These are phyloP conservation scores for Heliocybe sulcata DNA, from an alignment of 1,284 basidiomycete genomes.

Conservation along the genomic window DNA sequence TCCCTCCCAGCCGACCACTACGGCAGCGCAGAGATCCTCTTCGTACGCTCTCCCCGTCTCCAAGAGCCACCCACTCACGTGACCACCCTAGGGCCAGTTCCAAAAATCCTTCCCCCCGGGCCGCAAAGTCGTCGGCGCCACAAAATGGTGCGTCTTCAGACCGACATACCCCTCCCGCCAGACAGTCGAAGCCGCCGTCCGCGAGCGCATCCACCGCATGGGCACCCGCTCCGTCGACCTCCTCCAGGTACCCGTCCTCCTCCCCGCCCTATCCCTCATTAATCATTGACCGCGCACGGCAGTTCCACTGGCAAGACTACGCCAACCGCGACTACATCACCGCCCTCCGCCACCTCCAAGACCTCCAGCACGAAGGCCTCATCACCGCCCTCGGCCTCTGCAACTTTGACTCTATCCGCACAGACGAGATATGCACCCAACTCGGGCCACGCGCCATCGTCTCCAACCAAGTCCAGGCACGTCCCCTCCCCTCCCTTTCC, in stretches of 20 bases:
- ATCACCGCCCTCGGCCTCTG: constrained; percentile 67
- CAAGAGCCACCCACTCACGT: not conserved
- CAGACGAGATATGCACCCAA: constrained; percentile 72
- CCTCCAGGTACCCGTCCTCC: constrained; percentile 43
- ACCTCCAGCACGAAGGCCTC: constrained; percentile 53
- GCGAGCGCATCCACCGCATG: constrained; percentile 58
- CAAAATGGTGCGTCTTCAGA: constrained; percentile 79
- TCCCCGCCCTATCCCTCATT: not conserved
- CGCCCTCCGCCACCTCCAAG: constrained; percentile 51
- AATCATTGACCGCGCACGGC: not conserved
- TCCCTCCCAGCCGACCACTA: constrained; percentile 66
- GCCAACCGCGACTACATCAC: constrained; percentile 59
- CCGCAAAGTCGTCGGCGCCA: constrained; percentile 55
- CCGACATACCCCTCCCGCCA: constrained; percentile 41
- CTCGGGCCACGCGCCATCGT: constrained; percentile 62
- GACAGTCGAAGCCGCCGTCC: constrained; percentile 56
- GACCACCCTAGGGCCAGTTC: constrained; percentile 54
- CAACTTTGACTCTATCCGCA: constrained; percentile 71
- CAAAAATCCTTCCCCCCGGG: constrained; percentile 34
- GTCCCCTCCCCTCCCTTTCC: too few relatives aligned
- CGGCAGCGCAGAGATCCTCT: constrained; percentile 71
- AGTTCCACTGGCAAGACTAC: constrained; percentile 84
- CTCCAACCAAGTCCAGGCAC: constrained; percentile 78
- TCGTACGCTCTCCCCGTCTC: constrained; percentile 37
- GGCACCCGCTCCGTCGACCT: constrained; percentile 49